Percentiles rank a stretch among this genome's conserved stretches.
Conservation (phyloP, 2,329 filamentous ascomycete genomes). For the Ciborinia camelliae region DNA sequence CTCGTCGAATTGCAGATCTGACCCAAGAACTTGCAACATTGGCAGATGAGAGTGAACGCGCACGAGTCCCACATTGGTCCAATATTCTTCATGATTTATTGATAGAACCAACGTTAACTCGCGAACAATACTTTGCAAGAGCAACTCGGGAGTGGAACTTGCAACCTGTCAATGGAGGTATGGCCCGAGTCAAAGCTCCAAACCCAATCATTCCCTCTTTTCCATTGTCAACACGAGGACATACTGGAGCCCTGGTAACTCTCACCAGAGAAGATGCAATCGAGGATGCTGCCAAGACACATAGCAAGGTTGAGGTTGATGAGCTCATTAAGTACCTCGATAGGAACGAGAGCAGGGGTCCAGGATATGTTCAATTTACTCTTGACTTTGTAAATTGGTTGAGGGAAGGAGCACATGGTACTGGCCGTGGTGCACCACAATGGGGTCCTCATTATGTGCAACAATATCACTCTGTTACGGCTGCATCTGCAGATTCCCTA, state of each 20-base stretch:
- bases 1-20: background rate
- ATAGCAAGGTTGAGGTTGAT: background rate
- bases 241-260: no score
- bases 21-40: background rate
- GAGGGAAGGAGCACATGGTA: background rate
- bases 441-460: background rate
- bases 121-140: background rate
- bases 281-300: background rate
- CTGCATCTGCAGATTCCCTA: background rate
- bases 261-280: background rate
- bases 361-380: conserved; percentile 10
- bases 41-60: background rate
- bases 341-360: conserved; percentile 4
- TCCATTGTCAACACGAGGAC: background rate
- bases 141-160: background rate
- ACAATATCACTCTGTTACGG: background rate
- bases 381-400: background rate
- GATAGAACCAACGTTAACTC: background rate
- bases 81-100: conserved; percentile 5
- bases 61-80: background rate
- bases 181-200: background rate
- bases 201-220: background rate
- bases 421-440: background rate
- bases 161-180: background rate
- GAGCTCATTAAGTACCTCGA: background rate